phyloP scores from a whole-genome alignment of 2,329 filamentous ascomycete species.

The Sporothrix phasma region DNA sequence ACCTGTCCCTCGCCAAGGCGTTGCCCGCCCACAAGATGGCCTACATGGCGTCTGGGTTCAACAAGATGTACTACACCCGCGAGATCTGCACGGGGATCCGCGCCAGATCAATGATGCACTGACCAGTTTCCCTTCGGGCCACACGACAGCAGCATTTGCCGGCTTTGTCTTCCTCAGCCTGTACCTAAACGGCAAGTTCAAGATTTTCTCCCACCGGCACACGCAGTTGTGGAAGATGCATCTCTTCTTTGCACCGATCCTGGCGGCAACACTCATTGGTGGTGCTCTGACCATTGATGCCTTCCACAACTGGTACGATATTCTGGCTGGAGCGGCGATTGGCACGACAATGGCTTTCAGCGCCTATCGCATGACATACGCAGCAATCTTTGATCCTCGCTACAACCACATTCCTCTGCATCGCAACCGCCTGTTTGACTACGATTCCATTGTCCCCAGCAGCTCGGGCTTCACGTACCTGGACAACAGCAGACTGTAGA shows the following conservation, averaged over 20 bases:
- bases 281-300: slow-evolving; percentile 63
- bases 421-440: slow-evolving; percentile 27
- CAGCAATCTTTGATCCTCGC: slow-evolving; percentile 58
- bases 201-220: slow-evolving; percentile 64
- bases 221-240: slow-evolving; percentile 65
- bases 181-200: slow-evolving; percentile 71
- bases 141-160: slow-evolving; percentile 63
- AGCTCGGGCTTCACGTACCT: slow-evolving; percentile 1
- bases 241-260: slow-evolving; percentile 52
- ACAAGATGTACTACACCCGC: slow-evolving; percentile 55
- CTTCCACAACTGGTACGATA: slow-evolving; percentile 67
- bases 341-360: slow-evolving; percentile 53
- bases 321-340: slow-evolving; percentile 53
- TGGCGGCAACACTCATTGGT: slow-evolving; percentile 57
- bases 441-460: neutral
- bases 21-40: slow-evolving; percentile 23
- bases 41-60: slow-evolving; percentile 38
- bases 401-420: slow-evolving; percentile 57
- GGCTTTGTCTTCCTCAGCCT: slow-evolving; percentile 61
- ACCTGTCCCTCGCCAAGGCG: slow-evolving; percentile 32
- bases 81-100: slow-evolving; percentile 59
- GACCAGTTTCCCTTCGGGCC: slow-evolving; percentile 63
- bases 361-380: slow-evolving; percentile 57
- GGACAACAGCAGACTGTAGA: slow-evolving; percentile 22
- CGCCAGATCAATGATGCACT: slow-evolving; percentile 58